Evolutionary conservation across 2,329 filamentous ascomycete genomes (phyloP), one percentile per base, ranked within the genome.

Genomic region (Fusarium anguioides): DNA sequence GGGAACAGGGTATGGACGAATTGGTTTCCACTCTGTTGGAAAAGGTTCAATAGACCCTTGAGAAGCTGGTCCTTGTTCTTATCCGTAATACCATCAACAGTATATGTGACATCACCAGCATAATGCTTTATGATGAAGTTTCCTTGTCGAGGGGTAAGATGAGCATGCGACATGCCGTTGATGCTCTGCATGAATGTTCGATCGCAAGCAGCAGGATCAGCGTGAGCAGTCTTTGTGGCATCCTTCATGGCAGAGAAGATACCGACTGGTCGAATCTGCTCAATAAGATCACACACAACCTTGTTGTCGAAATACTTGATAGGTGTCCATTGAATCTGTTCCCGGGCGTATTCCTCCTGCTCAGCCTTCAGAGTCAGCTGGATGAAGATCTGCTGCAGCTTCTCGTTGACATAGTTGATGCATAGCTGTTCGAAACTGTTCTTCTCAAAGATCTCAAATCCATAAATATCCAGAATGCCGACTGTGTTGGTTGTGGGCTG

Each of bases 251-350:
- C 94, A 8, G 96, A 96, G 76, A 99, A 97, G 42, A 99, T 89
- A 75, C 96, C 96, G 2, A 93, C 91, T 8, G 96, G 96, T 52
- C 94, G 86, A 76, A 91, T 89, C 75, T 96, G 92, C 79, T 99
- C 96, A 71, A 99, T 99, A 75, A 99, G 80, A 64, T 97, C 96
- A 77, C 96, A 99, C 57, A 99, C 96, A 45, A 99, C 91, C 84
- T 98, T 98, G 86, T 99, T 99, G 81, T 99, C 96, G 73, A 98
- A 99, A 81, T 98, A 99, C 75, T 96, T 96, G 84, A 99, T 99
- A 4, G 96, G 96, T 0, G 94, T 97, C 96, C 96, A 99, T 76
- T 97, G 90, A 76, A 99, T 99, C 83, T 98, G 90, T 79, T 99
- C 96, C 46, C 92, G 86, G 17, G 91, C 93, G 75, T 99, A 99